Percentiles rank a stretch among this genome's conserved stretches.
These are phyloP conservation scores for Metschnikowia reukaufii DNA, from an alignment of 805 yeast species.

Conservation along the genomic window DNA sequence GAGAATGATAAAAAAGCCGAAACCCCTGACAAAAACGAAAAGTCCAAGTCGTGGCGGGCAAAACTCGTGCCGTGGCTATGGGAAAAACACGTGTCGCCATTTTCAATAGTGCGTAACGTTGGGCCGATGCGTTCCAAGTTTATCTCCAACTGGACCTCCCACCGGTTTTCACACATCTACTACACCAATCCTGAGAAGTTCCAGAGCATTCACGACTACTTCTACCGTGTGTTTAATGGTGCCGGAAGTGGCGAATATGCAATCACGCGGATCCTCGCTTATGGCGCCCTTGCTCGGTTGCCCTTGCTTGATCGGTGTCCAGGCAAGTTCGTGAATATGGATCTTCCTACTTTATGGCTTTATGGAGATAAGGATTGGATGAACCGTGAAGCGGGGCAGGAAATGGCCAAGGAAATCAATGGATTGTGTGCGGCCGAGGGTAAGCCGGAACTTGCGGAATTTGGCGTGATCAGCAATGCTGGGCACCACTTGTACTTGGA, in stretches of 20 bases:
- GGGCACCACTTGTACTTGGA: constrained; percentile 60
- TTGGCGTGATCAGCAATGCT: constrained; percentile 39
- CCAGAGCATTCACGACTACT: constrained; percentile 51
- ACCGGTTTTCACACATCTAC: constrained; percentile 43
- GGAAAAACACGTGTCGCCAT: constrained; percentile 56
- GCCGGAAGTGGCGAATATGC: constrained; percentile 67
- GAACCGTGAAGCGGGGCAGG: constrained; percentile 58
- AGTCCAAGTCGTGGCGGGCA: constrained; percentile 20
- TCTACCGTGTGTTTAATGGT: constrained; percentile 51
- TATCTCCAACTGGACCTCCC: constrained; percentile 54
- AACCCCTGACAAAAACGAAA: too few species aligned
- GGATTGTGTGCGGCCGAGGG: constrained; percentile 12
- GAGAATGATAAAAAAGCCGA: too few species aligned
- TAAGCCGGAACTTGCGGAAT: constrained; percentile 20
- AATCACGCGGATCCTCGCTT: constrained; percentile 56
- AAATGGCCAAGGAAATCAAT: constrained; percentile 26
- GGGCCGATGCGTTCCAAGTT: constrained; percentile 58
- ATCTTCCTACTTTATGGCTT: constrained; percentile 54
- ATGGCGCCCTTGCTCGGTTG: constrained; percentile 56
- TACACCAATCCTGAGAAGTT: constrained; percentile 30
- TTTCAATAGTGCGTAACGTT: constrained; percentile 45
- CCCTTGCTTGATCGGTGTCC: constrained; percentile 58
- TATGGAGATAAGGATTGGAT: constrained; percentile 75
- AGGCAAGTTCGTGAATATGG: constrained; percentile 37
- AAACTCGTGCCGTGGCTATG: constrained; percentile 39